Evolutionary conservation across 164 flowering plant species (phyloP).

Genomic region (Dillenia turbinata): DNA sequence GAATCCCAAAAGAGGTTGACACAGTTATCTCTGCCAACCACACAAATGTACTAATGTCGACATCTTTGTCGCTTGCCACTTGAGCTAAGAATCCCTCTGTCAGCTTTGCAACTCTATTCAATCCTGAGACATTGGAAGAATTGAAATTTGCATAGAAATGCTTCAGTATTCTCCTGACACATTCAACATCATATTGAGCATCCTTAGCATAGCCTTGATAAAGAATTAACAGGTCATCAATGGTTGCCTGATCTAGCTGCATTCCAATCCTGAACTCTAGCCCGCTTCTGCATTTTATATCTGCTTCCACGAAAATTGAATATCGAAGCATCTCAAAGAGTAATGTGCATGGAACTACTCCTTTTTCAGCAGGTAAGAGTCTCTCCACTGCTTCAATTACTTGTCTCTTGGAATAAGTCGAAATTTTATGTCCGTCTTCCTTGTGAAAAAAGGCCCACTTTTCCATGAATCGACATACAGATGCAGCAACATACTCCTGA

Average conservation of each 20-base stretch:
- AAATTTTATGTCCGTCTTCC: constrained; percentile 7
- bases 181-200: constrained; percentile 46
- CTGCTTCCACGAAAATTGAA: constrained; percentile 41
- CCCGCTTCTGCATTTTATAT: constrained; percentile 37
- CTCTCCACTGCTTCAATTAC: constrained; percentile 62
- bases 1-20: constrained; percentile 27
- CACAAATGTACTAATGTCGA: constrained; percentile 34
- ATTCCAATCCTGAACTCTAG: constrained; percentile 59
- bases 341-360: constrained; percentile 39
- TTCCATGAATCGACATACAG: constrained; percentile 40
- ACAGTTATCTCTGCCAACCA: constrained; percentile 38
- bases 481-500: constrained; percentile 35
- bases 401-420: constrained; percentile 24
- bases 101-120: constrained; percentile 49
- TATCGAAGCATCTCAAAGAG: constrained; percentile 54
- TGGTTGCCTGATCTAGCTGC: constrained; percentile 50
- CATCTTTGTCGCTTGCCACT: constrained; percentile 49
- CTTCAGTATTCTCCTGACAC: constrained; percentile 54
- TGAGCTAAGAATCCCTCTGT: constrained; percentile 48
- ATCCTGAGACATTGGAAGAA: constrained; percentile 18
- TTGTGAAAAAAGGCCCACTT: constrained; percentile 29
- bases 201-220: constrained; percentile 42
- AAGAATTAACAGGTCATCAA: constrained; percentile 52
- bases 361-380: constrained; percentile 50
- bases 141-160: constrained; percentile 34